Conservation (phyloP, 768 basidiomycete genomes). For the Russula vinacea region DNA sequence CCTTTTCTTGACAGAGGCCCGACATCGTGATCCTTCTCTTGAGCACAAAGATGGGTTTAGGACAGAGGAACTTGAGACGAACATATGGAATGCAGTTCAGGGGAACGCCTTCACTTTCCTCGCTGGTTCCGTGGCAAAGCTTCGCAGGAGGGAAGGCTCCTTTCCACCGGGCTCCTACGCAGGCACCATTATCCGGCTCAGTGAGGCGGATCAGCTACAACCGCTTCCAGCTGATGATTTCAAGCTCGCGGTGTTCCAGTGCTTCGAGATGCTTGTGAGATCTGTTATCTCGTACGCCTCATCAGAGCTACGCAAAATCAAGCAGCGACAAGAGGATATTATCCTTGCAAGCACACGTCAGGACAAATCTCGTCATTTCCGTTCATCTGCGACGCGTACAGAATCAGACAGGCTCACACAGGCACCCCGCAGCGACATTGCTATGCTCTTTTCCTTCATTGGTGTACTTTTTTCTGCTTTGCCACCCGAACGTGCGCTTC, state of each 20-base stretch:
- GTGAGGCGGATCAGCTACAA: slow-evolving; percentile 40
- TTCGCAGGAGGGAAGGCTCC: slow-evolving; percentile 46
- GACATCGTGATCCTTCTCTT: slow-evolving; percentile 63
- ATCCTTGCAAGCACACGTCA: slow-evolving; percentile 63
- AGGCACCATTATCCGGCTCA: slow-evolving; percentile 28
- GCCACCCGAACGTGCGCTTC: slow-evolving; percentile 71
- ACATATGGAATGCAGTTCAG: slow-evolving; percentile 81
- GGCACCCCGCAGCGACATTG: slow-evolving; percentile 75
- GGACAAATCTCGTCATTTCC: slow-evolving; percentile 54
- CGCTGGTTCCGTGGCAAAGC: slow-evolving; percentile 52
- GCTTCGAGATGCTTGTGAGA: slow-evolving; percentile 69
- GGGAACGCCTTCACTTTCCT: slow-evolving; percentile 78
- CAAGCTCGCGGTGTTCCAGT: slow-evolving; percentile 52
- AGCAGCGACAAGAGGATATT: slow-evolving; percentile 85
- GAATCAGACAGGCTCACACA: slow-evolving; percentile 38
- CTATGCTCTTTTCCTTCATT: slow-evolving; percentile 78
- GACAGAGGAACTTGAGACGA: slow-evolving; percentile 75
- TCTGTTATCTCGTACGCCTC: slow-evolving; percentile 73
- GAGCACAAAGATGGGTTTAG: slow-evolving; percentile 64
- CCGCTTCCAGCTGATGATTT: slow-evolving; percentile 50
- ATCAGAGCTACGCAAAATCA: slow-evolving; percentile 80
- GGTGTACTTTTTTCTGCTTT: slow-evolving; percentile 75
- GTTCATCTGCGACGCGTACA: slow-evolving; percentile 39
- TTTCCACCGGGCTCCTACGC: slow-evolving; percentile 35
- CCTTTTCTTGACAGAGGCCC: slow-evolving; percentile 72